Percentiles rank a stretch among this genome's conserved stretches.
Evolutionary conservation across 2,329 filamentous ascomycete species (phyloP).

Genomic region (Cercospora beticola): DNA sequence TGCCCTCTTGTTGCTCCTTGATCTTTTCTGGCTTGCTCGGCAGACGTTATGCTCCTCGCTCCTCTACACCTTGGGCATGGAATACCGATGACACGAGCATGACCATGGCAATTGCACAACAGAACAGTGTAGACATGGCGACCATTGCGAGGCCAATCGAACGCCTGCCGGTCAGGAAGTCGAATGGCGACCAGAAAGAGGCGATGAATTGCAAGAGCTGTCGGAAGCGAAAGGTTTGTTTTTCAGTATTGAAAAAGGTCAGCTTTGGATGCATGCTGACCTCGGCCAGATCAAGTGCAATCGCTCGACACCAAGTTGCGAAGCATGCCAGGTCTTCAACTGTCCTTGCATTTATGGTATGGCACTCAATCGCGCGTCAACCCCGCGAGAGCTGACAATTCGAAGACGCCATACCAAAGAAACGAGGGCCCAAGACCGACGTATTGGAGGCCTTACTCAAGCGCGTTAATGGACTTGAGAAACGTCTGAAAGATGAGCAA

Average conservation of each 20-base stretch:
- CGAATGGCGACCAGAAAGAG: slow-evolving; percentile 75
- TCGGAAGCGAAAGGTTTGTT: slow-evolving; percentile 79
- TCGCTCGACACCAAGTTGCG: slow-evolving; percentile 76
- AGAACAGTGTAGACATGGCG: slow-evolving; percentile 31
- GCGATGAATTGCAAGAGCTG: slow-evolving; percentile 97
- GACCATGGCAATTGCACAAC: slow-evolving; percentile 24
- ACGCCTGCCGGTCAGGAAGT: slow-evolving; percentile 68
- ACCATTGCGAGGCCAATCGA: slow-evolving; percentile 73
- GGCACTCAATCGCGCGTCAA: neutral
- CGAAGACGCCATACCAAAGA: slow-evolving; percentile 82
- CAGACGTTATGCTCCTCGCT: slow-evolving; percentile 16
- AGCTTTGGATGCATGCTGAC: neutral
- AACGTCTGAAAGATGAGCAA: slow-evolving; percentile 63
- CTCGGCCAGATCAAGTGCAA: slow-evolving; percentile 81
- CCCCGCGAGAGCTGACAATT: slow-evolving; percentile 10
- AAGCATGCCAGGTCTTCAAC: slow-evolving; percentile 86
- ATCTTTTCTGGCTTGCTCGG: slow-evolving; percentile 7
- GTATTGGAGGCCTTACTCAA: slow-evolving; percentile 81
- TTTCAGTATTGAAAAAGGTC: neutral
- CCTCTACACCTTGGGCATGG: slow-evolving; percentile 10
- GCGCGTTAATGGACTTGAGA: slow-evolving; percentile 80
- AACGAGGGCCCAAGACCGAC: slow-evolving; percentile 85
- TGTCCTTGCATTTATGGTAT: slow-evolving; percentile 83
- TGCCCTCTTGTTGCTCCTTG: slow-evolving; percentile 7
- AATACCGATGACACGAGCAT: slow-evolving; percentile 14